These are phyloP conservation scores for Panaeolus papilionaceus DNA, from an alignment of 768 basidiomycete species.

Conservation along the genomic window DNA sequence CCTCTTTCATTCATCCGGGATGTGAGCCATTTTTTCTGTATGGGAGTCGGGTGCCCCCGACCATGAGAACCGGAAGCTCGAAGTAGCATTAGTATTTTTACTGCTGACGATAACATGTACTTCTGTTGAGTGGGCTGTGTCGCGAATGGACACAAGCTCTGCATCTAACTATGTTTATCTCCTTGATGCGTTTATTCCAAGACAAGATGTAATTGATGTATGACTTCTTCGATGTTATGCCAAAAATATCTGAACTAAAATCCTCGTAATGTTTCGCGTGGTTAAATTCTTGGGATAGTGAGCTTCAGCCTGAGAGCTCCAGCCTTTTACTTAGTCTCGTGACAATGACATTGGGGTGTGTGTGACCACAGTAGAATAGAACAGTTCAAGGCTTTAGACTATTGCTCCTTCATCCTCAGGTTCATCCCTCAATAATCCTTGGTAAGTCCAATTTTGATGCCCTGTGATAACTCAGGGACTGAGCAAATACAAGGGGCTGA, in stretches of 20 bases:
- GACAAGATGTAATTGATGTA: not conserved
- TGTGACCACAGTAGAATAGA: not conserved
- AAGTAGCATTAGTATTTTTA: not conserved
- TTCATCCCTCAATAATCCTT: not conserved
- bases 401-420: not conserved
- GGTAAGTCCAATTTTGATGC: not conserved
- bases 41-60: not conserved
- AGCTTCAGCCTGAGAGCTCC: not conserved
- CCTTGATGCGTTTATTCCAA: not conserved
- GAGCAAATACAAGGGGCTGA: constrained; percentile 2
- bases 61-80: constrained; percentile 1
- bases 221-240: not conserved
- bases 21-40: constrained; percentile 1
- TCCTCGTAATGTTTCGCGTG: not conserved
- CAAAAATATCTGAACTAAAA: not conserved
- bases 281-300: not conserved
- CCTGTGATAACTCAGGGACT: not conserved
- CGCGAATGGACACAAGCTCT: not conserved
- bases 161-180: constrained; percentile 10
- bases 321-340: not conserved
- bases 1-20: not conserved
- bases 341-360: constrained; percentile 8
- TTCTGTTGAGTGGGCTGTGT: constrained; percentile 1
- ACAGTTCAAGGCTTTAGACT: not conserved
- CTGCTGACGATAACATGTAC: not conserved